A percentile compares a stretch with the other conserved stretches of the same genome.
phyloP scores from a whole-genome alignment of 2,329 filamentous ascomycete species.

The Mycogone perniciosa region DNA sequence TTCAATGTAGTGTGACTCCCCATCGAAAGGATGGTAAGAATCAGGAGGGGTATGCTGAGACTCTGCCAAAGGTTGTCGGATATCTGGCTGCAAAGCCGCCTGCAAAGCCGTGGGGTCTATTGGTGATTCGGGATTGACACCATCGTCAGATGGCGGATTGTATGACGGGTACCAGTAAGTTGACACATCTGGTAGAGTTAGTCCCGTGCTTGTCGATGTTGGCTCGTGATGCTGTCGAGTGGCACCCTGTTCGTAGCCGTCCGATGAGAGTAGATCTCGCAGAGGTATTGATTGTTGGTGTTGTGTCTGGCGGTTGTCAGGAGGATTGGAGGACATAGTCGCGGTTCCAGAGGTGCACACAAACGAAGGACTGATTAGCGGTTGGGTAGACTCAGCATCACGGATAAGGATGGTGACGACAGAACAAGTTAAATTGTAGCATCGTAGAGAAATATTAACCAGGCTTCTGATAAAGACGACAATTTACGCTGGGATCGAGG shows the following conservation, averaged over 20 bases:
- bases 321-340: constrained; percentile 26
- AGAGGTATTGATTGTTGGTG: constrained; percentile 58
- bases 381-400: not conserved
- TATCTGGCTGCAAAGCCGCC: constrained; percentile 48
- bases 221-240: not conserved
- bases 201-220: constrained; percentile 16
- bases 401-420: not conserved
- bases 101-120: constrained; percentile 49
- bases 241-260: constrained; percentile 5
- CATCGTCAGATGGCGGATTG: constrained; percentile 30
- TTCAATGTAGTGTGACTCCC: constrained; percentile 28
- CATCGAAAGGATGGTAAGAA: constrained; percentile 26
- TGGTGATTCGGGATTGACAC: constrained; percentile 39
- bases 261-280: constrained; percentile 46
- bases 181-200: constrained; percentile 38
- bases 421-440: too few relatives aligned
- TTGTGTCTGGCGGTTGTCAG: constrained; percentile 21
- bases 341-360: not conserved
- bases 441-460: too few relatives aligned
- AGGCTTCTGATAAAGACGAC: too few relatives aligned
- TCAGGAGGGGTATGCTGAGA: constrained; percentile 22
- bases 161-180: constrained; percentile 49
- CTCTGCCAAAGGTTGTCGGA: constrained; percentile 27
- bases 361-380: not conserved
- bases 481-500: too few relatives aligned